A percentile compares a stretch with the other conserved stretches of the same genome.
Evolutionary conservation across 352 stramenopile species (phyloP).

Genomic region (Albugo candida): DNA sequence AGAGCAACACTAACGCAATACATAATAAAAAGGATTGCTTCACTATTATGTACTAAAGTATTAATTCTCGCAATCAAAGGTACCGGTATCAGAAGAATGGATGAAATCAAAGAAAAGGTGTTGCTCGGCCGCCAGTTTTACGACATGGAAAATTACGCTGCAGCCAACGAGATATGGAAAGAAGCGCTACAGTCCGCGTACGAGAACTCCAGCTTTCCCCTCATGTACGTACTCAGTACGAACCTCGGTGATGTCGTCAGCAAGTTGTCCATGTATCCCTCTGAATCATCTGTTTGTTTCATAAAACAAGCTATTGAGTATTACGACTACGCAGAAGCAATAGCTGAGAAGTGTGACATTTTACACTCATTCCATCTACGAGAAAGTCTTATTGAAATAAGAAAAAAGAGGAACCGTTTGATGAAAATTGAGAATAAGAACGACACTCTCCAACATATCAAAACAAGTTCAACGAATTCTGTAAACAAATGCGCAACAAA

Average conservation of each 20-base stretch:
- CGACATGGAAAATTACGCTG: background rate
- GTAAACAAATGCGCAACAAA: too few relatives aligned
- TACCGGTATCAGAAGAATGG: background rate
- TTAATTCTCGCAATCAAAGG: background rate
- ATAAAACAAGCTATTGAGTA: background rate
- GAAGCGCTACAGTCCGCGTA: background rate
- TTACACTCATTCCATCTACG: too few relatives aligned
- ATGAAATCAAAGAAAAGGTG: background rate
- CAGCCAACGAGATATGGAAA: background rate
- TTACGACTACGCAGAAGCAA: background rate
- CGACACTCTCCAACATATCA: too few relatives aligned
- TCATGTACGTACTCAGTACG: background rate
- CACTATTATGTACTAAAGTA: background rate
- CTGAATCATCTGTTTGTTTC: background rate
- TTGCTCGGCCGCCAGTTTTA: background rate
- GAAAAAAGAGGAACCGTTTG: too few relatives aligned
- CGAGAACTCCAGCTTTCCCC: background rate
- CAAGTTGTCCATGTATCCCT: background rate
- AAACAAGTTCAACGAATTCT: too few relatives aligned
- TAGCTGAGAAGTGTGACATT: background rate
- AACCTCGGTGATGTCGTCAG: background rate
- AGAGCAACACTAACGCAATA: too few relatives aligned
- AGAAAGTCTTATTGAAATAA: too few relatives aligned
- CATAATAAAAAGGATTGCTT: too few relatives aligned
- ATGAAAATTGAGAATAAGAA: too few relatives aligned